Evolutionary conservation across 2,329 filamentous ascomycete genomes (phyloP).

Genomic region (Trichoderma arundinaceum): DNA sequence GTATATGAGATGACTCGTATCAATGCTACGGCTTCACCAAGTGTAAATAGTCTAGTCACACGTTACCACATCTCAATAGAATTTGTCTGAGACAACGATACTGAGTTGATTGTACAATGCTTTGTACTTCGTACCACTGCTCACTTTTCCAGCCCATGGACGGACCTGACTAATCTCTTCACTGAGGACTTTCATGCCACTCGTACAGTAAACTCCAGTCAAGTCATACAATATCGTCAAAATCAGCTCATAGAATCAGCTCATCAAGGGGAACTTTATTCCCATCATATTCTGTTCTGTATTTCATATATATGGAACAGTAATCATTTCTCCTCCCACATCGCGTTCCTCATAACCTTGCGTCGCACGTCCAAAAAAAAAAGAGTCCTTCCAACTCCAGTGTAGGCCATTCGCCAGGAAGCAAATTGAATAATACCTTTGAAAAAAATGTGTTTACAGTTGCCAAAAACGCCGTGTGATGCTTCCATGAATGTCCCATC

Average conservation of each 20-base stretch:
- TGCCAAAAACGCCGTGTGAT: conserved; percentile 29
- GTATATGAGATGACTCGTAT: background rate
- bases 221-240: background rate
- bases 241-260: background rate
- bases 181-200: too few species aligned
- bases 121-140: background rate
- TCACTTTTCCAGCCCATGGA: background rate
- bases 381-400: background rate
- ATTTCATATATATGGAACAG: conserved; percentile 7
- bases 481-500: conserved; percentile 18
- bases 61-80: background rate
- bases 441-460: background rate
- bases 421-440: conserved; percentile 2
- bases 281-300: background rate
- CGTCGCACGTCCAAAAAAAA: background rate
- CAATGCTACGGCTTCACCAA: background rate
- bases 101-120: background rate
- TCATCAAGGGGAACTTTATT: background rate
- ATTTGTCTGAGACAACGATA: conserved; percentile 10
- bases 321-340: background rate
- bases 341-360: background rate
- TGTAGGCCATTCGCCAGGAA: background rate
- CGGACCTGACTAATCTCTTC: background rate
- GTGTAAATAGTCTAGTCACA: conserved; percentile 20
- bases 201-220: background rate